phyloP scores from a whole-genome alignment of 768 basidiomycete genomes.

The Hemileccinum rubropunctum region DNA sequence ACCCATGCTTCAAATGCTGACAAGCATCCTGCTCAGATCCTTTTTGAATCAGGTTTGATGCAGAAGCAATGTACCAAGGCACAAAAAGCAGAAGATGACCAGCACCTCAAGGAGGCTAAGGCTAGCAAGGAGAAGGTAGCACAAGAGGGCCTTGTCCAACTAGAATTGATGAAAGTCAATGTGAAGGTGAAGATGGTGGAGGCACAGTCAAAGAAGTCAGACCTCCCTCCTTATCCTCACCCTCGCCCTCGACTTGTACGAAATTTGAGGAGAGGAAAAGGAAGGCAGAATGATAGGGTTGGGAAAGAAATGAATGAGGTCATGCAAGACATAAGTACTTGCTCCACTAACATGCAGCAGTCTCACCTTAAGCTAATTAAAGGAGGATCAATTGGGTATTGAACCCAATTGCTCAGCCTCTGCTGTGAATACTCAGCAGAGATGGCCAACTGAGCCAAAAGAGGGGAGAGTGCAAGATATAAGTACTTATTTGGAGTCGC shows the following conservation, averaged over 20 bases:
- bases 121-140: background rate
- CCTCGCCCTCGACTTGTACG: background rate
- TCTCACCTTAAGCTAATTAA: background rate
- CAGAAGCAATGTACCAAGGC: slow-evolving; percentile 5
- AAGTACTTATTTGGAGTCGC: too few relatives aligned
- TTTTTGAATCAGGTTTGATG: background rate
- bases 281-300: background rate
- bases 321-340: background rate
- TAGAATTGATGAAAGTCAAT: background rate
- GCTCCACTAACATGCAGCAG: background rate
- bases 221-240: background rate
- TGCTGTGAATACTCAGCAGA: too few relatives aligned
- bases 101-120: background rate
- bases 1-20: background rate
- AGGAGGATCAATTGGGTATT: too few relatives aligned
- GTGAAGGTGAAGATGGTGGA: background rate
- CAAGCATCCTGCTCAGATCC: slow-evolving; percentile 5
- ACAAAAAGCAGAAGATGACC: slow-evolving; percentile 7
- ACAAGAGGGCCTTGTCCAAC: background rate
- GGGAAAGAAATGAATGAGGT: background rate
- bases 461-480: too few relatives aligned
- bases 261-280: background rate
- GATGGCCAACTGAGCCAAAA: too few relatives aligned
- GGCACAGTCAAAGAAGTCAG: background rate
- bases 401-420: too few relatives aligned